Base-by-base conservation (phyloP, 371 early-diverging fungal species). In the Chytridium lagenaria region DNA sequence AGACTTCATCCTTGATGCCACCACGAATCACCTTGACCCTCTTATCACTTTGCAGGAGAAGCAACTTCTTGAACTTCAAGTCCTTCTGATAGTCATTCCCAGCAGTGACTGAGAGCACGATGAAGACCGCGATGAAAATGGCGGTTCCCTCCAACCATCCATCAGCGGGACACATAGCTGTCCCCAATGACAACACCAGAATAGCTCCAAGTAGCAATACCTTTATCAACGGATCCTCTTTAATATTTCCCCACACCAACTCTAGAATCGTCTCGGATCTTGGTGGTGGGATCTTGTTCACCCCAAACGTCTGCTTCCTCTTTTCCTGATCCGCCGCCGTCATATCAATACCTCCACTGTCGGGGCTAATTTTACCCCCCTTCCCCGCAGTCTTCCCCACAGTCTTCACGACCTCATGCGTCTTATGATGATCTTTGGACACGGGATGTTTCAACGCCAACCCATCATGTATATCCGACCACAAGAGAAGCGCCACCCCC, bases 1-100 rank as follows among this genome's bases (percentile, higher is more conserved):
- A 83, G n/a, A 86, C 78, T 64, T 82, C 78, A 55, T 81, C 78
- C 36, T 75, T 76, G 33, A 69, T 38, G 0, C 86, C 85, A 26
- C 84, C 81, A 23, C 87, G 77, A 30, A 86, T 72, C 36, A 80
- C 89, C 85, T 68, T 95, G 91, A 80, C 71, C 37, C 89, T 88
- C 67, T 85, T 85, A 71, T 83, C 83, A 33, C 78, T 72, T 63
- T 85, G 85, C 64, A 85, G 68, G 57, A 85, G 66, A 72, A 84
- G 67, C 57, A 87, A 77, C 67, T 83, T 87, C 71, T 93, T 92
- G 86, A 98, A 98, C 83, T 97, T 95, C 59, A 84, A 85, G 81
- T 97, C 98, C 82, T 98, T 96, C 80, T 93, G 91, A 84, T 93
- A 98, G 81, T 99, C 97, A 77, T 97, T 99, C 77, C 95, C 91